Conservation (phyloP, 139 green algal species). For the Coccomyxa sp. region DNA sequence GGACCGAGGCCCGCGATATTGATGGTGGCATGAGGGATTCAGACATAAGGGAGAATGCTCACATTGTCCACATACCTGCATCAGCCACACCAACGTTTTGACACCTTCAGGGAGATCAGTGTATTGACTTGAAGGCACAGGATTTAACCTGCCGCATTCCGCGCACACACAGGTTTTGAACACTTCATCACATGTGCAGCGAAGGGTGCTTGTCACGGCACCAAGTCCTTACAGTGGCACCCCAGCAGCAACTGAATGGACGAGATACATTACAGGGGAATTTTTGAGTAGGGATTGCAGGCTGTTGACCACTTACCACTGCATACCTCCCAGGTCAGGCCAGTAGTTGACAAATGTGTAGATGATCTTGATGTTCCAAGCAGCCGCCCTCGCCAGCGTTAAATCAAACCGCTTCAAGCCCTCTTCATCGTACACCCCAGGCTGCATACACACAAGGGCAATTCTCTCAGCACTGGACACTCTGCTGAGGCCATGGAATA, state of each 20-base stretch:
- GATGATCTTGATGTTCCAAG: conserved; percentile 38
- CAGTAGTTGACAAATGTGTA: conserved; percentile 42
- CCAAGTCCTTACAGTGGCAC: no score
- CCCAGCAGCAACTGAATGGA: no score
- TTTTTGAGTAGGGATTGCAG: conserved; percentile 29
- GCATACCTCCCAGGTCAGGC: conserved; percentile 26
- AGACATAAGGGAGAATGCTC: neutral
- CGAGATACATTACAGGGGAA: neutral
- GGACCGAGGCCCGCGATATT: no score
- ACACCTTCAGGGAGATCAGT: neutral
- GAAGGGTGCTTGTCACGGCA: no score
- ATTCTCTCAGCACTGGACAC: neutral
- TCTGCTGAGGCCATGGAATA: neutral
- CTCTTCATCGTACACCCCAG: conserved; percentile 5
- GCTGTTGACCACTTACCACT: conserved; percentile 42
- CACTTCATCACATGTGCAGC: no score
- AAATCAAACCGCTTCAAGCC: conserved; percentile 23
- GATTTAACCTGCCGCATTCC: neutral
- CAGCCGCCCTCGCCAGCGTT: conserved; percentile 25
- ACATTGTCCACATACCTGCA: neutral
- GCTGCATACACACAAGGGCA: neutral
- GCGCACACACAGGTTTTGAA: no score
- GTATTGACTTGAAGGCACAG: neutral
- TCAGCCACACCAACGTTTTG: neutral
- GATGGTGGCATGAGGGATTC: neutral